Percentiles rank a stretch among this genome's conserved stretches.
These are phyloP conservation scores for Gillenia trifoliata DNA, from an alignment of 306 rosid genomes.

Conservation along the genomic window DNA sequence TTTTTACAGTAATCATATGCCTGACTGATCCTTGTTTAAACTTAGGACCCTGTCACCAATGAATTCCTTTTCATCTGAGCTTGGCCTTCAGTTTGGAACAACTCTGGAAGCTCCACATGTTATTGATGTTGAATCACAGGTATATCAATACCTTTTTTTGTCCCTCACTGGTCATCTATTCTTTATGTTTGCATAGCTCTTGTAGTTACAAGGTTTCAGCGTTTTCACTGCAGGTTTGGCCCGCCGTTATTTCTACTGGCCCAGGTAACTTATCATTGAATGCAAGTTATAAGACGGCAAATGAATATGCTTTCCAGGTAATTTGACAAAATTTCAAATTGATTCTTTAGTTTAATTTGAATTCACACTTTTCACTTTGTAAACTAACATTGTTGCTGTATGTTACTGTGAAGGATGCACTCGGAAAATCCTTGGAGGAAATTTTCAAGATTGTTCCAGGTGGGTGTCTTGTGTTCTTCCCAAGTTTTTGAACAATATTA, in stretches of 20 bases:
- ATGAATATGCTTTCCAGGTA: conserved; percentile 84
- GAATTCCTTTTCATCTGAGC: conserved; percentile 90
- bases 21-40: conserved; percentile 15
- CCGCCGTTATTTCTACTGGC: conserved; percentile 76
- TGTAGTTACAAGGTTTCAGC: conserved; percentile 26
- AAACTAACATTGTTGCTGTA: conserved; percentile 16
- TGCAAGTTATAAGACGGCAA: conserved; percentile 94
- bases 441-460: conserved; percentile 76
- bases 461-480: conserved; percentile 93
- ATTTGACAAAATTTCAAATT: conserved; percentile 8
- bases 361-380: conserved; percentile 3
- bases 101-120: conserved; percentile 95
- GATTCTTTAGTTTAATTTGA: background rate
- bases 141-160: conserved; percentile 20
- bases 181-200: conserved; percentile 22
- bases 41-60: conserved; percentile 89
- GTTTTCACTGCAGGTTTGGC: conserved; percentile 68
- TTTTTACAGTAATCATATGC: background rate
- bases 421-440: conserved; percentile 87
- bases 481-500: conserved; percentile 41
- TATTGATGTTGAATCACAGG: conserved; percentile 84
- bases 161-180: conserved; percentile 15
- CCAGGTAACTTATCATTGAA: conserved; percentile 79
- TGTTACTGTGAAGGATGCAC: conserved; percentile 61
- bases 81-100: conserved; percentile 81